Evolutionary conservation across 495 filamentous ascomycete genomes (phyloP).

Genomic region (Penicillium angulare): DNA sequence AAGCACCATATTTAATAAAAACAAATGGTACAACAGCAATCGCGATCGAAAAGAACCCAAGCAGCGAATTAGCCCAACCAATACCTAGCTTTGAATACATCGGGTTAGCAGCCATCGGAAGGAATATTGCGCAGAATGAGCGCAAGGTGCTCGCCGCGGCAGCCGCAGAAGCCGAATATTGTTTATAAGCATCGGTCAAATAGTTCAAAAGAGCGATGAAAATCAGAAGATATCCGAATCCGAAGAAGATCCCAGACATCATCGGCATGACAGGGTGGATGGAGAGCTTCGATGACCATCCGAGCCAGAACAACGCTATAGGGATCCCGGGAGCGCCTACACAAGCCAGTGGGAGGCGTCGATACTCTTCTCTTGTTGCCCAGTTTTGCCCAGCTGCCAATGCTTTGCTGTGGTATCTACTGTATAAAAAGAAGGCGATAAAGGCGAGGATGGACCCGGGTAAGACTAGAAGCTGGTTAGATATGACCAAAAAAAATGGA

Average conservation of each 20-base stretch:
- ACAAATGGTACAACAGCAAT: neutral
- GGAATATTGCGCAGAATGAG: neutral
- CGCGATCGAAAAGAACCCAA: neutral
- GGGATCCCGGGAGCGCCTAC: slow-evolving; percentile 64
- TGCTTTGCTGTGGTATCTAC: slow-evolving; percentile 14
- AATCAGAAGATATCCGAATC: slow-evolving; percentile 59
- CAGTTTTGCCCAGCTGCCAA: slow-evolving; percentile 3
- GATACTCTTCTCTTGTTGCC: slow-evolving; percentile 50
- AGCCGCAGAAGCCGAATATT: slow-evolving; percentile 65
- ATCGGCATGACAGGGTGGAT: slow-evolving; percentile 64
- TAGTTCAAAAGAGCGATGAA: slow-evolving; percentile 65
- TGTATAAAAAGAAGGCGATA: slow-evolving; percentile 22
- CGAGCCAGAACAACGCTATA: slow-evolving; percentile 65
- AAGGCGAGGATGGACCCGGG: neutral
- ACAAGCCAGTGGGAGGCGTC: slow-evolving; percentile 61
- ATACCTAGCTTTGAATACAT: neutral
- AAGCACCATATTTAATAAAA: neutral
- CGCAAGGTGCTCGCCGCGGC: slow-evolving; percentile 52
- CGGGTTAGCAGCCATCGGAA: neutral
- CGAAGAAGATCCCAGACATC: slow-evolving; percentile 62
- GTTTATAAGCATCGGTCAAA: slow-evolving; percentile 67
- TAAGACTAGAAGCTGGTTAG: neutral
- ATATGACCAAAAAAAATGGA: neutral
- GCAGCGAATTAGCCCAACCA: neutral
- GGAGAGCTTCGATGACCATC: slow-evolving; percentile 51